Percentiles rank a stretch among this genome's conserved stretches.
Evolutionary conservation across 169 alveolate genomes (phyloP).

Genomic region (Plasmodium coatneyi): DNA sequence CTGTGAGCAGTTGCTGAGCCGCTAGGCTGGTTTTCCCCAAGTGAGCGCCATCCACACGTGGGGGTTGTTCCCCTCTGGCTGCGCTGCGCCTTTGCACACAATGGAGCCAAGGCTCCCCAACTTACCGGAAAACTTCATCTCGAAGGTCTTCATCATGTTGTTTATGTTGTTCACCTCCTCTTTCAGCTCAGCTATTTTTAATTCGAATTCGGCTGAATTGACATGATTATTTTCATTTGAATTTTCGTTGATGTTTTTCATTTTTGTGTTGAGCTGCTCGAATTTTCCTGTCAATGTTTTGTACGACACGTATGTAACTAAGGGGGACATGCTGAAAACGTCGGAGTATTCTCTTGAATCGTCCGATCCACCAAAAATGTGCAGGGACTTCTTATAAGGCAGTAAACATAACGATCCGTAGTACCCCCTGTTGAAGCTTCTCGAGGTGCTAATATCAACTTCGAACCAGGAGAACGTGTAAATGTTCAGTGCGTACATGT

Average conservation of each 20-base stretch:
- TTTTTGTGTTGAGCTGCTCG: conserved; percentile 22
- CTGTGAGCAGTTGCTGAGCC: neutral
- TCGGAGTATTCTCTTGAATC: conserved; percentile 31
- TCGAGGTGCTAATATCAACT: conserved; percentile 66
- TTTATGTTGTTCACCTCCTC: conserved; percentile 39
- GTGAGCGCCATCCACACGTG: neutral
- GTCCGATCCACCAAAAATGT: conserved; percentile 69
- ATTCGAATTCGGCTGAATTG: conserved; percentile 33
- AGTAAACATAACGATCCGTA: conserved; percentile 67
- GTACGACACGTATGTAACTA: conserved; percentile 68
- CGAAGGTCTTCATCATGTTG: conserved; percentile 68
- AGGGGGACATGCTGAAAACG: conserved; percentile 67
- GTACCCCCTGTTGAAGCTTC: conserved; percentile 56
- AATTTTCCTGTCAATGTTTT: conserved; percentile 38
- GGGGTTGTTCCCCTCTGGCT: neutral
- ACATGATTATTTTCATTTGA: conserved; percentile 5
- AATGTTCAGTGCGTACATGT: conserved; percentile 72
- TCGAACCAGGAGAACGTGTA: conserved; percentile 67
- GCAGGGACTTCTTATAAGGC: conserved; percentile 68
- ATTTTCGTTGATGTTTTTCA: conserved; percentile 18
- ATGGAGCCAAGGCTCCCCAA: neutral
- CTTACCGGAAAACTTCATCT: conserved; percentile 45
- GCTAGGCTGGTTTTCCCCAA: neutral
- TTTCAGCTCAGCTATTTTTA: conserved; percentile 51
- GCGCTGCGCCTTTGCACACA: neutral